Base-by-base conservation (phyloP, 2,329 filamentous ascomycete species). In the Fusarium liriodendri region DNA sequence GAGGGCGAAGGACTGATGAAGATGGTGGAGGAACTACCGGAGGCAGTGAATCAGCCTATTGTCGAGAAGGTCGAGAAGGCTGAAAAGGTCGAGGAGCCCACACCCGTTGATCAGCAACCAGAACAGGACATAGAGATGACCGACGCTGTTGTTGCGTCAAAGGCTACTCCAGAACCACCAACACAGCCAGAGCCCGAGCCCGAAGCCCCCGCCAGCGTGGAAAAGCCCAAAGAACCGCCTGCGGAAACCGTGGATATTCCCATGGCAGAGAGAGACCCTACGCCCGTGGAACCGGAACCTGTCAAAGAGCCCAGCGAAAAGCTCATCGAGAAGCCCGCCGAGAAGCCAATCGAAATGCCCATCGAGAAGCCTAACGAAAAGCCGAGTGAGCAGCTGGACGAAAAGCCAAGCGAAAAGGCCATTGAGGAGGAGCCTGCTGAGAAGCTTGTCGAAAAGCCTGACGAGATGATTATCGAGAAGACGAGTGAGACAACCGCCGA, bases 1-100 rank as follows among this genome's bases (percentile, higher is more conserved):
- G 85, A 88, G 60, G 75, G 81, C 3, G 85, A 88, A 59, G 83
- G 81, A 5, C 70, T 89, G 35, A 69, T 79, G 16, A 82, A 84
- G 20, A 83, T 88, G 79, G 75, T 89, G 9, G 85, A 85, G 3
- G 78, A 80, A 5, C 69, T 87, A 6, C 85, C 85, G 0, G 80
- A 83, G 5, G 71, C 70, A 20, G 55, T 66, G 25, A 65, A 64
- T 35, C 74, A 67, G 38, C 42, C 59, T 11, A 20, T 20, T 38
- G n/a, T 27, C 35, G 52, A 71, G 47, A 61, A 68, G 27, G 8
- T 29, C 27, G 27, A 27, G 4, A 27, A 27, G 27, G 8, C 9
- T 7, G 27, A 27, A 6, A 27, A 27, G 33, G 35, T 32, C 10
- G 58, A 69, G 27, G 64, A 67, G 32, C 35, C 61, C 8, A 14